A percentile compares a stretch with the other conserved stretches of the same genome.
Conservation (phyloP, 2,329 filamentous ascomycete species). For the Penicillium sp. region DNA sequence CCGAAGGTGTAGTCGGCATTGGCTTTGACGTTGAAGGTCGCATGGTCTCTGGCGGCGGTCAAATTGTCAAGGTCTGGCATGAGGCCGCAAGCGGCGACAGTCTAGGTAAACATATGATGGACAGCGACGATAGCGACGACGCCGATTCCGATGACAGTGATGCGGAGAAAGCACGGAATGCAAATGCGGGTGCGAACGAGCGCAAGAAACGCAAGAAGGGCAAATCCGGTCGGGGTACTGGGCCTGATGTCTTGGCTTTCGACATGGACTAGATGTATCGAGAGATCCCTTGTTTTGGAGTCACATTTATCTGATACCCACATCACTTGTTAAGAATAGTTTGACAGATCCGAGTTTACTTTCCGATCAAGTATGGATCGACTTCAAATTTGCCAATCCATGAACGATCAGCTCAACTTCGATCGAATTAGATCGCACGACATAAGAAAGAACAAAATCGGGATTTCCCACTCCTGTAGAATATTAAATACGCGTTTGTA, state of each 20-base stretch:
- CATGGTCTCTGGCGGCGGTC: constrained; percentile 84
- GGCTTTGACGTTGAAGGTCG: constrained; percentile 79
- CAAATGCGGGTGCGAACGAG: constrained; percentile 36
- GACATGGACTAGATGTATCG: constrained; percentile 35
- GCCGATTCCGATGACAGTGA: constrained; percentile 46
- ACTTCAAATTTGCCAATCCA: no score
- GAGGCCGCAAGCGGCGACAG: constrained; percentile 52
- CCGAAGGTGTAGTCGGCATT: constrained; percentile 76
- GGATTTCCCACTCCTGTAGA: no score
- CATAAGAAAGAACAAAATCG: no score
- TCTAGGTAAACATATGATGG: constrained; percentile 31
- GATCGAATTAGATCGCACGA: no score
- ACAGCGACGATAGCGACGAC: constrained; percentile 40
- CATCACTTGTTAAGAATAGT: constrained; percentile 6
- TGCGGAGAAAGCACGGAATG: constrained; percentile 35
- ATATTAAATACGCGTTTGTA: no score
- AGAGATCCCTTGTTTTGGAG: constrained; percentile 1
- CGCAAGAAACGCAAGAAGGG: constrained; percentile 45
- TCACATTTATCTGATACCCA: constrained; percentile 20
- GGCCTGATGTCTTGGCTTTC: constrained; percentile 39
- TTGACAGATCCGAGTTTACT: neutral
- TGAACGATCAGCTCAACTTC: no score
- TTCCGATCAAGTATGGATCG: neutral
- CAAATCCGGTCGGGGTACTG: constrained; percentile 38
- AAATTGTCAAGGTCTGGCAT: constrained; percentile 83